phyloP scores from a whole-genome alignment of 2,329 filamentous ascomycete species.

The Aspergillus pseudoterreus region DNA sequence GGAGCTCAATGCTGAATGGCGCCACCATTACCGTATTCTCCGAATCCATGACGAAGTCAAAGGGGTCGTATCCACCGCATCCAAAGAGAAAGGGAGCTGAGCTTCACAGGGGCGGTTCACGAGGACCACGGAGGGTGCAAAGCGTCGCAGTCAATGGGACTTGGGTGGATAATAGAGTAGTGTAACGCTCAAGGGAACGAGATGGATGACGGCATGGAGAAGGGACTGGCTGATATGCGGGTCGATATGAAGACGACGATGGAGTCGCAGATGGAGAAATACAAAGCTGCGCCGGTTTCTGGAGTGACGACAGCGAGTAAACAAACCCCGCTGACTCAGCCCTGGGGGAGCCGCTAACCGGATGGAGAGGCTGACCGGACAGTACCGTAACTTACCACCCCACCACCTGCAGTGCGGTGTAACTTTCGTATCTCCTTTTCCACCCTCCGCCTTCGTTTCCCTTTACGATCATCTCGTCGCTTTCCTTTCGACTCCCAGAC shows the following conservation, averaged over 20 bases:
- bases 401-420: not conserved
- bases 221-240: not conserved
- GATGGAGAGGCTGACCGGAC: not conserved
- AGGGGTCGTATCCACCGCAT: not conserved
- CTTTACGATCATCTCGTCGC: not conserved
- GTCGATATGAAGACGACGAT: not conserved
- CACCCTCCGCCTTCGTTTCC: not conserved
- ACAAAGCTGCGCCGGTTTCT: constrained; percentile 19
- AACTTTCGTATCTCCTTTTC: not conserved
- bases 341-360: constrained; percentile 9
- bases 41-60: constrained; percentile 25
- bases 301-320: constrained; percentile 31
- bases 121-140: not conserved
- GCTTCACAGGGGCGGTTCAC: not conserved
- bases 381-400: not conserved
- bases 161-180: not conserved
- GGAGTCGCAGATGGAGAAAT: not conserved
- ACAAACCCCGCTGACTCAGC: constrained; percentile 33
- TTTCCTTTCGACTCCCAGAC: constrained; percentile 1
- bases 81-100: not conserved
- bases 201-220: not conserved
- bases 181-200: not conserved
- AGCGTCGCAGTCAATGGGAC: not conserved
- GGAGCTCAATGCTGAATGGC: not conserved
- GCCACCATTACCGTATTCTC: constrained; percentile 27